These are phyloP conservation scores for Elaeagnus macrophylla DNA, from an alignment of 306 rosid genomes.

Conservation along the genomic window DNA sequence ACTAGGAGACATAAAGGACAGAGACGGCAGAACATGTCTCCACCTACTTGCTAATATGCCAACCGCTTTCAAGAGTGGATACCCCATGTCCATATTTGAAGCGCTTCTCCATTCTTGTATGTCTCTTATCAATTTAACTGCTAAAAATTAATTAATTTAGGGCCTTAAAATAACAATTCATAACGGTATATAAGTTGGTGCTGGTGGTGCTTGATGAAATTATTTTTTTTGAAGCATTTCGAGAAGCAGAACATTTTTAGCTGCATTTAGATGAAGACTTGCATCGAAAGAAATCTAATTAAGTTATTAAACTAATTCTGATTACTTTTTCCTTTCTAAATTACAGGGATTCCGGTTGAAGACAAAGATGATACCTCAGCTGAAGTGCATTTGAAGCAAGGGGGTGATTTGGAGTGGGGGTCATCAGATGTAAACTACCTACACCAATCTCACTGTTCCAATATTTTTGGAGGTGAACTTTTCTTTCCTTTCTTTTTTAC, in stretches of 20 bases:
- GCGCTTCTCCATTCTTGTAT: not conserved
- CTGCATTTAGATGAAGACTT: too few relatives aligned
- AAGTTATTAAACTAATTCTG: too few relatives aligned
- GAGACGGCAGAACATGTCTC: not conserved
- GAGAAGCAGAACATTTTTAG: too few relatives aligned
- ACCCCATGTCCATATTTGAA: not conserved
- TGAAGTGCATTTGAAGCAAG: not conserved
- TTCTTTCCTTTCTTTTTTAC: too few relatives aligned
- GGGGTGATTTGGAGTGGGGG: not conserved
- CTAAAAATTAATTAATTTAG: not conserved
- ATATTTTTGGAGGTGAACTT: not conserved
- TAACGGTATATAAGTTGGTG: not conserved
- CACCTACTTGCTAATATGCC: conserved; percentile 20
- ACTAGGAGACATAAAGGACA: not conserved
- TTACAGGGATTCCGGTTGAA: not conserved
- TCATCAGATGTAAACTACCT: not conserved
- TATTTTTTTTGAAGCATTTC: too few relatives aligned
- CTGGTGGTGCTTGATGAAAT: too few relatives aligned
- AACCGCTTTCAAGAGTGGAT: conserved; percentile 3
- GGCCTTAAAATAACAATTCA: not conserved
- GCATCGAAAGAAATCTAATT: too few relatives aligned
- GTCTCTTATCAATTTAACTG: not conserved
- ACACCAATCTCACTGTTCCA: not conserved
- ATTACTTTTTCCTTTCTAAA: too few relatives aligned
- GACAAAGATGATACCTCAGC: not conserved